A percentile compares a stretch with the other conserved stretches of the same genome.
Evolutionary conservation across 2,329 filamentous ascomycete genomes (phyloP).

Genomic region (Elsinoe perseae): DNA sequence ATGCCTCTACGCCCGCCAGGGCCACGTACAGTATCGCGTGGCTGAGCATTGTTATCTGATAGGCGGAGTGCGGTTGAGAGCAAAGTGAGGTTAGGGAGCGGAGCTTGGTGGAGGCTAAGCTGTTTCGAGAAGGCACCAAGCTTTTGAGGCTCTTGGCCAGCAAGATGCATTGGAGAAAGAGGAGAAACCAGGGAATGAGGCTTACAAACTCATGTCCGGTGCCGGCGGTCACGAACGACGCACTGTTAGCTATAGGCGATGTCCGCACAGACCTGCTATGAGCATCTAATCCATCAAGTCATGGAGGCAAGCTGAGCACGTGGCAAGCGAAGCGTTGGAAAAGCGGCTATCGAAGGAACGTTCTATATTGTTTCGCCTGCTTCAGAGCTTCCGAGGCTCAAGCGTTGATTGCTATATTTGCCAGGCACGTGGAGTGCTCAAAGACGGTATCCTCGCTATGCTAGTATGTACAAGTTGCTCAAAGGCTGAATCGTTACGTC

Average conservation of each 20-base stretch:
- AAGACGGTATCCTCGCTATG: background rate
- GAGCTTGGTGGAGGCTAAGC: conserved; percentile 6
- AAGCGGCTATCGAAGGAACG: background rate
- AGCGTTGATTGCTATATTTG: background rate
- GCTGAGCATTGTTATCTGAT: conserved; percentile 5
- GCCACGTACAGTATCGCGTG: background rate
- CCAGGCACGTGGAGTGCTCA: background rate
- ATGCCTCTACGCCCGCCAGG: background rate
- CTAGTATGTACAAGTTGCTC: background rate
- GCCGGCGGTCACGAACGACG: background rate
- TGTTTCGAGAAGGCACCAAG: conserved; percentile 13
- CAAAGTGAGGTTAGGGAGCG: conserved; percentile 2
- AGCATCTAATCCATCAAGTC: background rate
- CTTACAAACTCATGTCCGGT: background rate
- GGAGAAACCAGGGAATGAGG: background rate
- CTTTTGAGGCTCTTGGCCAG: conserved; percentile 9
- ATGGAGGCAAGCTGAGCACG: background rate
- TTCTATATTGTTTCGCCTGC: background rate
- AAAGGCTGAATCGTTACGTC: background rate
- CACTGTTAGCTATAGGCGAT: conserved; percentile 1
- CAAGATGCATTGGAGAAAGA: background rate
- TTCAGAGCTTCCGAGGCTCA: background rate
- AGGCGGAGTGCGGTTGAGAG: conserved; percentile 5
- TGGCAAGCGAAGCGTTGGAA: background rate
- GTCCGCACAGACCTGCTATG: background rate